Percentiles rank a stretch among this genome's conserved stretches.
phyloP scores from a whole-genome alignment of 2,329 filamentous ascomycete genomes.

The Sphaerulina vaccinii region DNA sequence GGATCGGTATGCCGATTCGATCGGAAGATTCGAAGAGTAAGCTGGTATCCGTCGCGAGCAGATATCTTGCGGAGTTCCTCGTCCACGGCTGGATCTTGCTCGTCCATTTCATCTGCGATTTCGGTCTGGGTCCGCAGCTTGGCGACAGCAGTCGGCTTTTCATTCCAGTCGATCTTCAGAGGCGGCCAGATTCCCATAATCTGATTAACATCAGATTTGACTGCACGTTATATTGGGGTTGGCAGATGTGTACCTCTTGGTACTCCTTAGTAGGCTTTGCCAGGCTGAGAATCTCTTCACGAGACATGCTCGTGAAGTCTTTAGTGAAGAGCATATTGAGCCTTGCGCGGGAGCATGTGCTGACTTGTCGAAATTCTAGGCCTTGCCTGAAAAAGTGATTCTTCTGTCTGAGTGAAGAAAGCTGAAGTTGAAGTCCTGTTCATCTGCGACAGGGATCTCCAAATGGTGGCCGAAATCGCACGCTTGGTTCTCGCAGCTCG shows the following conservation, averaged over 20 bases:
- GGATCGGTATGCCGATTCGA: background rate
- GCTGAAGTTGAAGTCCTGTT: too few species aligned
- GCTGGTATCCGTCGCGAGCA: constrained; percentile 19
- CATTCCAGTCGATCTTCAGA: constrained; percentile 18
- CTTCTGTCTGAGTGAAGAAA: too few species aligned
- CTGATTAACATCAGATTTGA: constrained; percentile 7
- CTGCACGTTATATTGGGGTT: background rate
- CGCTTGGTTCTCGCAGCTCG: too few species aligned
- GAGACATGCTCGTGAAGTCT: constrained; percentile 22
- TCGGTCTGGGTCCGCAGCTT: constrained; percentile 18
- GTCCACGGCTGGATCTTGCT: constrained; percentile 17
- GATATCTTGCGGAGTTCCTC: constrained; percentile 6
- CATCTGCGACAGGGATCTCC: too few species aligned
- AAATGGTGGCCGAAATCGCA: too few species aligned
- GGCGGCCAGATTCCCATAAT: constrained; percentile 21
- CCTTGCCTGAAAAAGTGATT: background rate
- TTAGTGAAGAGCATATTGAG: constrained; percentile 13
- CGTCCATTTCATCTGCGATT: constrained; percentile 21
- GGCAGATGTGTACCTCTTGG: constrained; percentile 14
- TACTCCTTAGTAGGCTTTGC: constrained; percentile 22
- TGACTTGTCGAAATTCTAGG: background rate
- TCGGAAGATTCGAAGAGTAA: constrained; percentile 15
- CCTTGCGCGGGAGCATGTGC: background rate
- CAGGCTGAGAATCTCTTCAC: constrained; percentile 19
- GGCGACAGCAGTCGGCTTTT: constrained; percentile 9